Evolutionary conservation across 305 asterid genomes (phyloP), one percentile per base, ranked within the genome.

Genomic region (Fraxinus ornus): DNA sequence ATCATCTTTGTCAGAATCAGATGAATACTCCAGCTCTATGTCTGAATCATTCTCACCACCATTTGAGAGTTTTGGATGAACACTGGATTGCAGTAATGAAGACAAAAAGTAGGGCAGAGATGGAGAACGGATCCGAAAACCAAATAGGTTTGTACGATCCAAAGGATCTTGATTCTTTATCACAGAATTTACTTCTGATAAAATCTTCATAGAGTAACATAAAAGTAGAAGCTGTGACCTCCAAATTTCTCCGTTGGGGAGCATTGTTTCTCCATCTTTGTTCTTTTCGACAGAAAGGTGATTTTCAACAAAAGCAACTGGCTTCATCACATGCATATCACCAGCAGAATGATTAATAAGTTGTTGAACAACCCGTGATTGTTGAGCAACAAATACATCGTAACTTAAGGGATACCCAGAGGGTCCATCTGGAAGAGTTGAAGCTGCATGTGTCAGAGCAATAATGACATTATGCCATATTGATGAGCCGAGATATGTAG

Each of bases 391-490:
- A 77, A 88, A 86, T 49, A 64, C 77, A 77, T 85, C 91, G 75
- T 91, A 83, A 88, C 92, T 88, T 15, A 87, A 49, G 73, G 93
- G 94, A 75, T 70, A 26, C 4, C 92, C 95, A 7, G 85, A 52
- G 21, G 91, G 89, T 44, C 94, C 97, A 79, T 94, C 98, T 7
- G 93, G 94, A 85, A 94, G 93, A 68, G 83, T 4, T 7, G 95
- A 91, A 81, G 85, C 79, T 76, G 94, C 97, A 88, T 95, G 98
- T 30, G 99, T 91, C 81, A 95, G 88, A 76, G 84, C 92, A 86
- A 94, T 55, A 33, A 95, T 75, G 49, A 91, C 84, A 44, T 85
- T 92, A 21, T 55, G 80, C 99, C 98, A 95, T 71, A 92, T 86
- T 57, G 94, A 89, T 77, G 97, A 83, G 36, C 98, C 97, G 62